Conservation (phyloP, 2,329 filamentous ascomycete species). For the Scytalidium sp. region DNA sequence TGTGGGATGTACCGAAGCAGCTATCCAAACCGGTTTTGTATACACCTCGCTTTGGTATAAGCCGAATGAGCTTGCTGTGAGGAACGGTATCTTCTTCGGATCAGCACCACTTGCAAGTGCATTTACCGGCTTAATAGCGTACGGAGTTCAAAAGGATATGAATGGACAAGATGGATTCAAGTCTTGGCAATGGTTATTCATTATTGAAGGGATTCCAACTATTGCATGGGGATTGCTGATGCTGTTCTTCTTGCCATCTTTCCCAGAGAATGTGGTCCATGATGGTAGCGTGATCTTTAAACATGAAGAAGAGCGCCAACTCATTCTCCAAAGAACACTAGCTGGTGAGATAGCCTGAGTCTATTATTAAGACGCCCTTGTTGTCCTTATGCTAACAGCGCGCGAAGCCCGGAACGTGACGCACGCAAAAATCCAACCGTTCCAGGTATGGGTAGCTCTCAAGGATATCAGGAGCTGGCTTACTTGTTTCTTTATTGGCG, state of each 20-base stretch:
- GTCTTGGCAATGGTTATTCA: slow-evolving; percentile 41
- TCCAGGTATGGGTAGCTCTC: neutral
- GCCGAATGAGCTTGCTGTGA: neutral
- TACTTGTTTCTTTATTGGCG: neutral
- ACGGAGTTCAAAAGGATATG: slow-evolving; percentile 38
- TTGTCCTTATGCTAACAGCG: too few relatives aligned
- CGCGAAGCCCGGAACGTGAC: neutral
- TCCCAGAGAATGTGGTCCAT: neutral
- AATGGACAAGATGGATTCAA: slow-evolving; percentile 38
- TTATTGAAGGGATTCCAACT: slow-evolving; percentile 20
- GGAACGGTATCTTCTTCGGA: neutral
- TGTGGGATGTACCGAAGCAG: neutral
- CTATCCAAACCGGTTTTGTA: neutral
- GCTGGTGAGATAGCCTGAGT: neutral
- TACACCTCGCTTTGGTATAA: neutral
- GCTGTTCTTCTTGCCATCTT: neutral
- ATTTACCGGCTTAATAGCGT: slow-evolving; percentile 23
- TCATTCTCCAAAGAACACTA: neutral
- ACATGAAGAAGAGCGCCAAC: neutral
- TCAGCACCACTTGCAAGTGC: slow-evolving; percentile 10
- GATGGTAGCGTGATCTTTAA: neutral
- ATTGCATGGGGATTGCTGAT: slow-evolving; percentile 2
- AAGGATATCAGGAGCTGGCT: slow-evolving; percentile 2
- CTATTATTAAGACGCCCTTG: neutral
- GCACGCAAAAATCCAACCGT: neutral